Evolutionary conservation across 345 rosid genomes (phyloP).

Genomic region (Turritis glabra): DNA sequence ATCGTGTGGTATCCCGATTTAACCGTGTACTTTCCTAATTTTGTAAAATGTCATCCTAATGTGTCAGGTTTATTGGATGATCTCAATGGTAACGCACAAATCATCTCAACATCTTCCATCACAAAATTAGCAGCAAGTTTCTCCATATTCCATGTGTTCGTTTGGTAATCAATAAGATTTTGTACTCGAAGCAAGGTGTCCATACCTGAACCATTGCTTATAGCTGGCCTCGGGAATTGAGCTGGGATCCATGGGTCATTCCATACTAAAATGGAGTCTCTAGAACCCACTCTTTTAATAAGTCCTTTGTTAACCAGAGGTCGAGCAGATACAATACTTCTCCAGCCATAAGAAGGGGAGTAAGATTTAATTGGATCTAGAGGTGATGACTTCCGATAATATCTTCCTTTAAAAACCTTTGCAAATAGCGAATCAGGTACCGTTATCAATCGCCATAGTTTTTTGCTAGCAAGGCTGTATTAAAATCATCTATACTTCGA

Average conservation of each 20-base stretch:
- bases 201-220: no score
- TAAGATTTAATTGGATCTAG: neutral
- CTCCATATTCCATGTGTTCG: no score
- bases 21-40: no score
- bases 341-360: neutral
- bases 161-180: no score
- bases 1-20: no score
- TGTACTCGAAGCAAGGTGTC: no score
- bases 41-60: no score
- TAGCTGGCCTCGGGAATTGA: neutral
- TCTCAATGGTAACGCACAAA: no score
- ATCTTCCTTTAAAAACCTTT: neutral
- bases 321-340: neutral
- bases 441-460: neutral
- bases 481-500: no score
- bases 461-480: neutral
- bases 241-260: neutral
- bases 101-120: no score
- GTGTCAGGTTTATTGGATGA: no score
- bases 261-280: neutral
- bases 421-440: neutral
- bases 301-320: neutral
- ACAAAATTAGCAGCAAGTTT: no score
- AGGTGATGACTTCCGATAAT: neutral
- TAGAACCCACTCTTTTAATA: neutral